Percentiles rank a stretch among this genome's conserved stretches.
Conservation (phyloP, 306 rosid genomes). For the Dryas octopetala region DNA sequence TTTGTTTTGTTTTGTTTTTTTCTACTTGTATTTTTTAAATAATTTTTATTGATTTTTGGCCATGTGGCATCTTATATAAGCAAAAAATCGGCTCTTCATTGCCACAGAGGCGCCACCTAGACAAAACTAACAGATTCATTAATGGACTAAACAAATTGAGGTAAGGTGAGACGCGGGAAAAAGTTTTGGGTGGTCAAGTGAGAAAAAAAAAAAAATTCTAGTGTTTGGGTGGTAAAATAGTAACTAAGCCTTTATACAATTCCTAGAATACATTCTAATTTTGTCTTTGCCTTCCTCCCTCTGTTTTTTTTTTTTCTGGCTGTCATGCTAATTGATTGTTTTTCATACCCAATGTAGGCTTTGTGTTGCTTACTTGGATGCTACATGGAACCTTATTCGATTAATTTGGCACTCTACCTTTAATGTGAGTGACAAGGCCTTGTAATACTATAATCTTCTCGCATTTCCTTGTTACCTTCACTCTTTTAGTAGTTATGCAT, state of each 20-base stretch:
- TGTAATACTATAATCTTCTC: not conserved
- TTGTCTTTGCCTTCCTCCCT: not conserved
- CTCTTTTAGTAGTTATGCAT: slow-evolving; percentile 11
- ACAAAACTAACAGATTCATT: too few species aligned
- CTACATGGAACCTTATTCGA: slow-evolving; percentile 63
- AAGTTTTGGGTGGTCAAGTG: too few species aligned
- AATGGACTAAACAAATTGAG: too few species aligned
- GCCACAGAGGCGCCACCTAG: too few species aligned
- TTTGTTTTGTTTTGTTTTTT: too few species aligned
- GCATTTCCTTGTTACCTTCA: not conserved
- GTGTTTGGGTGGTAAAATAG: too few species aligned
- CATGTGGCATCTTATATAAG: too few species aligned
- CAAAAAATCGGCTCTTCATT: too few species aligned
- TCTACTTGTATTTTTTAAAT: too few species aligned
- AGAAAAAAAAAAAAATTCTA: too few species aligned
- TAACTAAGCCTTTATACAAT: not conserved
- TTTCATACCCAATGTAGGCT: slow-evolving; percentile 40
- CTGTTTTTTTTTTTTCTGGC: not conserved
- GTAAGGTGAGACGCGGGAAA: too few species aligned
- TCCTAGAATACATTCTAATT: not conserved
- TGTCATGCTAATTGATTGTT: not conserved
- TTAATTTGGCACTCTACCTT: slow-evolving; percentile 54
- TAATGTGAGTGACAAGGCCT: slow-evolving; percentile 51
- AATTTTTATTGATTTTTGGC: too few species aligned
- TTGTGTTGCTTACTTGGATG: slow-evolving; percentile 59